These are phyloP conservation scores for Hanseniaspora mollemarum DNA, from an alignment of 805 yeast genomes.

Conservation along the genomic window DNA sequence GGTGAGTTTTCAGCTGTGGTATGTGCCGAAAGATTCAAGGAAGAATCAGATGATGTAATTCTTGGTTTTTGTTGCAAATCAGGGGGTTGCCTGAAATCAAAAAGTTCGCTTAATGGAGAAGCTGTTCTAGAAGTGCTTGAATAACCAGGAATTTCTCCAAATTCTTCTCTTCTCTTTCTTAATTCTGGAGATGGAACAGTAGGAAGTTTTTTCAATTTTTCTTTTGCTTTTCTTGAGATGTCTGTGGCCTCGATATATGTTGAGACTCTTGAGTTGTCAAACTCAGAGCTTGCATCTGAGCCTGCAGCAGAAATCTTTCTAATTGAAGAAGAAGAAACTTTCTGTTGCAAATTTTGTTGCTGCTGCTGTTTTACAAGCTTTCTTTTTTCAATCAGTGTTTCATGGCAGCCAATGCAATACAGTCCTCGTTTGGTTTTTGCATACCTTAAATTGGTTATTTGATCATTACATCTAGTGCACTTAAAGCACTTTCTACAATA, in stretches of 20 bases:
- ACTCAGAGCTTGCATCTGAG: conserved; percentile 6
- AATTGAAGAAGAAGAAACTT: background rate
- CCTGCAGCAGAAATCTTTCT: conserved; percentile 19
- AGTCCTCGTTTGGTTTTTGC: conserved; percentile 89
- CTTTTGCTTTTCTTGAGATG: conserved; percentile 4
- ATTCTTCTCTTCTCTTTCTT: conserved; percentile 1
- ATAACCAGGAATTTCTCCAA: background rate
- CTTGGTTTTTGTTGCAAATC: background rate
- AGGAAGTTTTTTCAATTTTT: conserved; percentile 4
- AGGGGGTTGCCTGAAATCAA: conserved; percentile 9
- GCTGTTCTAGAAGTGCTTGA: background rate
- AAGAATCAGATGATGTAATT: conserved; percentile 6
- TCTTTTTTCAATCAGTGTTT: conserved; percentile 63
- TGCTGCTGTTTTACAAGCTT: conserved; percentile 43
- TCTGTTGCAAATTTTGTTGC: conserved; percentile 14
- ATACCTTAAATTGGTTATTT: conserved; percentile 78
- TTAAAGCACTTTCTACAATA: conserved; percentile 83
- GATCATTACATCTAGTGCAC: conserved; percentile 75
- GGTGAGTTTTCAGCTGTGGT: conserved; percentile 15
- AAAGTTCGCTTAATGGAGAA: background rate
- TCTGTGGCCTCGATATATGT: background rate
- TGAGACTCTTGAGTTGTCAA: conserved; percentile 6
- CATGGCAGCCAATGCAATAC: conserved; percentile 89
- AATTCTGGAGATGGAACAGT: conserved; percentile 2
- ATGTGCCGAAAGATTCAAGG: conserved; percentile 11